A percentile compares a stretch with the other conserved stretches of the same genome.
Conservation (phyloP, 2,329 filamentous ascomycete genomes). For the Sclerotinia subarctica region DNA sequence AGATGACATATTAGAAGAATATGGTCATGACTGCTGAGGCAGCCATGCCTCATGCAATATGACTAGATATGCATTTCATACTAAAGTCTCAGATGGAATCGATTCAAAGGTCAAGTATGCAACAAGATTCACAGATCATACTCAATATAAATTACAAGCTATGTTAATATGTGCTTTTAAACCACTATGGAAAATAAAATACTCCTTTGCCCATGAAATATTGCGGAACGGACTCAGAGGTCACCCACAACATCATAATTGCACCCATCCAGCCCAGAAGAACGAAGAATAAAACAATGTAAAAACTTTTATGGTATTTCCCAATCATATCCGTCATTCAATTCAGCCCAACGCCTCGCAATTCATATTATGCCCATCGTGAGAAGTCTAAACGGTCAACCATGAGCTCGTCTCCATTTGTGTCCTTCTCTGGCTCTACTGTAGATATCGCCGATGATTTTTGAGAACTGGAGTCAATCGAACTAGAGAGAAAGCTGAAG, state of each 20-base stretch:
- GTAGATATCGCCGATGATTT: constrained; percentile 57
- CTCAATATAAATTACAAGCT: neutral
- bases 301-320: constrained; percentile 35
- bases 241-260: neutral
- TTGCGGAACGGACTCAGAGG: neutral
- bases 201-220: neutral
- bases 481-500: constrained; percentile 61
- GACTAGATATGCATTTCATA: neutral
- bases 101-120: neutral
- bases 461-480: constrained; percentile 56
- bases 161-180: neutral
- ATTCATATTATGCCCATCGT: constrained; percentile 35
- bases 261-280: neutral
- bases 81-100: neutral
- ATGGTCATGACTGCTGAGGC: neutral
- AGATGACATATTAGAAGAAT: neutral
- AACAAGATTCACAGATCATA: neutral
- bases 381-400: constrained; percentile 39
- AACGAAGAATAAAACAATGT: neutral
- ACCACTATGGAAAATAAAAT: neutral
- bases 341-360: constrained; percentile 14
- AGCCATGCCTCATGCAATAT: neutral
- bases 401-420: constrained; percentile 34
- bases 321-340: constrained; percentile 12
- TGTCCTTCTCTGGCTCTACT: constrained; percentile 51